Evolutionary conservation across 2,329 filamentous ascomycete species (phyloP).

Genomic region (Boeremia exigua): DNA sequence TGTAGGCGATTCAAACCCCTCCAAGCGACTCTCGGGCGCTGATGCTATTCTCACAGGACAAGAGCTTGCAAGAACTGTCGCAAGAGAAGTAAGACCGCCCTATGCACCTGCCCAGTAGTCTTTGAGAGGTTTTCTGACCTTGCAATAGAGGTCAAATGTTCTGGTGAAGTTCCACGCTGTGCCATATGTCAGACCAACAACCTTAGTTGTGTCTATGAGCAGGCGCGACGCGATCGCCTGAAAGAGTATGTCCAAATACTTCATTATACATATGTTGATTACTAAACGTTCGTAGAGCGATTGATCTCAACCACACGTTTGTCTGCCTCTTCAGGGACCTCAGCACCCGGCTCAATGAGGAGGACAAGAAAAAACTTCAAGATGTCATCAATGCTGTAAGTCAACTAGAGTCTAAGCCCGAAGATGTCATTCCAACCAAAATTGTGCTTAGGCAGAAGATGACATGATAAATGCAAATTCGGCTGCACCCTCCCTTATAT

Average conservation of each 20-base stretch:
- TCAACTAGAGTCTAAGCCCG: background rate
- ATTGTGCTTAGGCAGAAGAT: conserved; percentile 23
- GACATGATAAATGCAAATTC: conserved; percentile 20
- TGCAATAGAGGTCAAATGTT: conserved; percentile 31
- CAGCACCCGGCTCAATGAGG: conserved; percentile 18
- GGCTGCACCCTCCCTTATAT: background rate
- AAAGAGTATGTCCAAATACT: conserved; percentile 21
- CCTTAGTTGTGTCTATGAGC: conserved; percentile 30
- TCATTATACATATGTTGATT: background rate
- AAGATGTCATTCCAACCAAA: background rate
- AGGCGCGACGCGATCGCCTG: conserved; percentile 32
- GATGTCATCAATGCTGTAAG: conserved; percentile 28
- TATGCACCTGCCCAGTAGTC: background rate
- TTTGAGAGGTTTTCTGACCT: background rate
- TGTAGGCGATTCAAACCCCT: conserved; percentile 13
- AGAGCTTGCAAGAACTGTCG: conserved; percentile 35
- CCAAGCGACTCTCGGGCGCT: background rate
- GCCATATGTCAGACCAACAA: conserved; percentile 22
- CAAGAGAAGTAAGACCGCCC: conserved; percentile 24
- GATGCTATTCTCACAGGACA: conserved; percentile 5
- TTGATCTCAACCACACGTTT: conserved; percentile 27
- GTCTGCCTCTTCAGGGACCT: conserved; percentile 26
- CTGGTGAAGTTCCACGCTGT: conserved; percentile 30
- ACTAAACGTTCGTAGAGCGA: conserved; percentile 19
- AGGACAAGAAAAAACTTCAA: conserved; percentile 25